Percentiles rank a stretch among this genome's conserved stretches.
phyloP scores from a whole-genome alignment of 2,329 filamentous ascomycete genomes.

The Metarhizium guizhouense region DNA sequence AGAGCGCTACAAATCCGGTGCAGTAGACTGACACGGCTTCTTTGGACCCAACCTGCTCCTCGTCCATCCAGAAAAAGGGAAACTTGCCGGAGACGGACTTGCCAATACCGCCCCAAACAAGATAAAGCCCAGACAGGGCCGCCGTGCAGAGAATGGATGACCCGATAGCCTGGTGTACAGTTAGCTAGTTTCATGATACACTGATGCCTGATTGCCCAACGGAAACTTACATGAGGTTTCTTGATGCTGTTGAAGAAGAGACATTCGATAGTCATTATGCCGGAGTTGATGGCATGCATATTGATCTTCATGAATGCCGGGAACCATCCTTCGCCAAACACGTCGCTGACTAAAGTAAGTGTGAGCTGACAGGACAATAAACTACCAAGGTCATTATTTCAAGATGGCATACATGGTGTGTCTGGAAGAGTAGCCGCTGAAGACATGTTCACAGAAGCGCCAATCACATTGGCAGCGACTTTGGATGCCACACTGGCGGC shows the following conservation, averaged over 20 bases:
- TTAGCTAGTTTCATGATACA: conserved; percentile 4
- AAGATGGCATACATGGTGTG: conserved; percentile 14
- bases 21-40: conserved; percentile 35
- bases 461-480: neutral
- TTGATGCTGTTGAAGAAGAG: conserved; percentile 44
- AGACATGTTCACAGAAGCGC: neutral
- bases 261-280: conserved; percentile 36
- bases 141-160: conserved; percentile 33
- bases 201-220: neutral
- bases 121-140: conserved; percentile 32
- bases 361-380: conserved; percentile 9
- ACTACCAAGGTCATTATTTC: neutral
- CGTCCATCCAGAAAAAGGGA: conserved; percentile 44
- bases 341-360: conserved; percentile 30
- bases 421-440: conserved; percentile 5
- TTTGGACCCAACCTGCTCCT: conserved; percentile 30
- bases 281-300: conserved; percentile 32
- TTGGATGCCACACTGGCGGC: neutral
- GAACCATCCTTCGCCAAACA: conserved; percentile 40
- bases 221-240: conserved; percentile 31
- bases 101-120: conserved; percentile 40
- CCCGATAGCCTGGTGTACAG: conserved; percentile 29
- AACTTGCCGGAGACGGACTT: conserved; percentile 34
- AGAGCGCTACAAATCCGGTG: conserved; percentile 33
- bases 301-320: conserved; percentile 37